Evolutionary conservation across 108 stramenopile species (phyloP).

Genomic region (Cyclotella choctawhatcheeana): DNA sequence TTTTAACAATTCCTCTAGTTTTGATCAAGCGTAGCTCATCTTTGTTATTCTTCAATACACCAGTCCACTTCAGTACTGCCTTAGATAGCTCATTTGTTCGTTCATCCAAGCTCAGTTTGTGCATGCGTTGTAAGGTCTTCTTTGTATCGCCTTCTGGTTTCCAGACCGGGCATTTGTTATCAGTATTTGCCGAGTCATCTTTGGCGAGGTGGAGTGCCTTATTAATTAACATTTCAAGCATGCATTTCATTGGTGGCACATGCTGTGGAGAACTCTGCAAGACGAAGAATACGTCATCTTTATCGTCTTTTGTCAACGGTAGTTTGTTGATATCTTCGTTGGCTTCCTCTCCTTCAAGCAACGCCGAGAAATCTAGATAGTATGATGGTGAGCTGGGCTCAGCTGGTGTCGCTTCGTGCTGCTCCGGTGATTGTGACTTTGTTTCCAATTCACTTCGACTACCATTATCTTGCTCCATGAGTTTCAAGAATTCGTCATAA

Average conservation of each 20-base stretch:
- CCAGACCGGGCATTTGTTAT: slow-evolving; percentile 19
- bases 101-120: neutral
- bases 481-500: neutral
- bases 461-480: neutral
- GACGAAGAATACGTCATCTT: neutral
- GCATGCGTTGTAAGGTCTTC: slow-evolving; percentile 14
- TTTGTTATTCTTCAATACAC: neutral
- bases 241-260: neutral
- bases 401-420: neutral
- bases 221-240: slow-evolving; percentile 23
- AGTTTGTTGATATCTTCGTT: neutral
- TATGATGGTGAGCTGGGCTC: neutral
- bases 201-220: slow-evolving; percentile 14
- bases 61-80: slow-evolving; percentile 44
- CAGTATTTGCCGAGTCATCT: slow-evolving; percentile 4
- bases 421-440: neutral
- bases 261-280: neutral
- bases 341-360: neutral
- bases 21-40: slow-evolving; percentile 21
- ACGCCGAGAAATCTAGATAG: slow-evolving; percentile 1
- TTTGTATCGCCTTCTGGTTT: slow-evolving; percentile 38
- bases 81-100: slow-evolving; percentile 22
- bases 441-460: neutral
- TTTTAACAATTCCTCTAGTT: slow-evolving; percentile 43
- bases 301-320: neutral